A percentile compares a stretch with the other conserved stretches of the same genome.
These are phyloP conservation scores for Termitomyces titanicus DNA, from an alignment of 768 basidiomycete genomes.

Conservation along the genomic window DNA sequence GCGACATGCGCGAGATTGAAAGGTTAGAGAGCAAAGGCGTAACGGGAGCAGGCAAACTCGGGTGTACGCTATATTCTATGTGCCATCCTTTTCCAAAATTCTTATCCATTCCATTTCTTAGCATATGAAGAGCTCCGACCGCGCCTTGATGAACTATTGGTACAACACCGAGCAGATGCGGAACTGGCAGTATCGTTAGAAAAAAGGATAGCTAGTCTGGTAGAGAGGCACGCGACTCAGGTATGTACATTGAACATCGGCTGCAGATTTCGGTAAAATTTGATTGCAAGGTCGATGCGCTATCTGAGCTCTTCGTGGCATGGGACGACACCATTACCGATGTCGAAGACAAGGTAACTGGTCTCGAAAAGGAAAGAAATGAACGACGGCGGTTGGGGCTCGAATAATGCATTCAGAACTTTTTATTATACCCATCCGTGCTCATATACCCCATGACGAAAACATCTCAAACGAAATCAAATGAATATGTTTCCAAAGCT, in stretches of 20 bases:
- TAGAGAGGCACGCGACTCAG: constrained; percentile 69
- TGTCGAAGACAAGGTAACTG: constrained; percentile 55
- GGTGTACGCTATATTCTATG: constrained; percentile 40
- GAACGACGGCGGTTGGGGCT: constrained; percentile 64
- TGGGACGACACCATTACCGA: constrained; percentile 80
- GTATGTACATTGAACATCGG: constrained; percentile 35
- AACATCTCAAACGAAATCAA: neutral
- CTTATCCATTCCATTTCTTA: constrained; percentile 35
- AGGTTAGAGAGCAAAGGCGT: constrained; percentile 67
- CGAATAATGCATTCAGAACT: constrained; percentile 24
- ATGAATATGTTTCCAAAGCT: too few species aligned
- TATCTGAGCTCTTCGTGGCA: constrained; percentile 80
- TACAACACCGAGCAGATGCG: constrained; percentile 57
- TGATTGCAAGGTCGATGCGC: constrained; percentile 60
- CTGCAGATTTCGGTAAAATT: neutral
- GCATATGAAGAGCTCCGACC: constrained; percentile 55
- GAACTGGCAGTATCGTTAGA: constrained; percentile 59
- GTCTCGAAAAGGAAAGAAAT: constrained; percentile 56
- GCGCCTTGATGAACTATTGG: constrained; percentile 58
- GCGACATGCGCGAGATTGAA: constrained; percentile 78
- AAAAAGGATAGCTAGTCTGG: constrained; percentile 55
- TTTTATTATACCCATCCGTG: constrained; percentile 1
- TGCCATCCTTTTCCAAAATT: neutral
- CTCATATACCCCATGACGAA: constrained; percentile 4
- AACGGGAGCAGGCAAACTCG: constrained; percentile 66